Conservation (phyloP, 148 eudicot species). For the Polygonum maritimum region DNA sequence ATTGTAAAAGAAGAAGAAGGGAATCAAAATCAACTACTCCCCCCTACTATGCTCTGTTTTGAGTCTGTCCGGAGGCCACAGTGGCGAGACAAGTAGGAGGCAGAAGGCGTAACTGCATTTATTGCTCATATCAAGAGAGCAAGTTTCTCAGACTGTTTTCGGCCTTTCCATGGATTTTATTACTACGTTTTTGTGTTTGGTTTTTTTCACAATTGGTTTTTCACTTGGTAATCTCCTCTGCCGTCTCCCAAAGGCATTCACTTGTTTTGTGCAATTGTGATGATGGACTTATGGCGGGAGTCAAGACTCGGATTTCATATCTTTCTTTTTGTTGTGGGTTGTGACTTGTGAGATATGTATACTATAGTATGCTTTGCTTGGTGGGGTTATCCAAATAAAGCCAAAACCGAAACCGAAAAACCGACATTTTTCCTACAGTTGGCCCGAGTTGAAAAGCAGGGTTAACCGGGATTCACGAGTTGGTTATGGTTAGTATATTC, state of each 20-base stretch:
- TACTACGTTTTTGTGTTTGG: neutral
- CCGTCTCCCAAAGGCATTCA: neutral
- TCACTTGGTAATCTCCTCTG: neutral
- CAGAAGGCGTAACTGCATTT: slow-evolving; percentile 8
- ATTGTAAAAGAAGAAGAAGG: neutral
- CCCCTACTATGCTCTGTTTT: slow-evolving; percentile 8
- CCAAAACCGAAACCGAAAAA: too few relatives aligned
- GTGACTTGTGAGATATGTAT: too few relatives aligned
- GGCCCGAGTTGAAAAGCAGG: too few relatives aligned
- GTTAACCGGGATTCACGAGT: too few relatives aligned
- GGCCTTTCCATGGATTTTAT: neutral
- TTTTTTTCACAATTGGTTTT: neutral
- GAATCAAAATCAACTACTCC: slow-evolving; percentile 8
- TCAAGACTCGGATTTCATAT: neutral
- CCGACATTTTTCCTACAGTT: too few relatives aligned
- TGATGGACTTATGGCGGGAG: slow-evolving; percentile 9
- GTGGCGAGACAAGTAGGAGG: slow-evolving; percentile 9
- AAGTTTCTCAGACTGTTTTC: neutral
- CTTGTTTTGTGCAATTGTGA: neutral
- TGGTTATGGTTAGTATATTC: too few relatives aligned
- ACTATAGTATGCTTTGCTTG: too few relatives aligned
- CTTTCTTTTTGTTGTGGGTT: neutral
- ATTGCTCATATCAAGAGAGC: neutral
- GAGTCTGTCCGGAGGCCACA: slow-evolving; percentile 4
- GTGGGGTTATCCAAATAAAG: too few relatives aligned